Conservation (phyloP, 768 basidiomycete species). For the Imleria badia region DNA sequence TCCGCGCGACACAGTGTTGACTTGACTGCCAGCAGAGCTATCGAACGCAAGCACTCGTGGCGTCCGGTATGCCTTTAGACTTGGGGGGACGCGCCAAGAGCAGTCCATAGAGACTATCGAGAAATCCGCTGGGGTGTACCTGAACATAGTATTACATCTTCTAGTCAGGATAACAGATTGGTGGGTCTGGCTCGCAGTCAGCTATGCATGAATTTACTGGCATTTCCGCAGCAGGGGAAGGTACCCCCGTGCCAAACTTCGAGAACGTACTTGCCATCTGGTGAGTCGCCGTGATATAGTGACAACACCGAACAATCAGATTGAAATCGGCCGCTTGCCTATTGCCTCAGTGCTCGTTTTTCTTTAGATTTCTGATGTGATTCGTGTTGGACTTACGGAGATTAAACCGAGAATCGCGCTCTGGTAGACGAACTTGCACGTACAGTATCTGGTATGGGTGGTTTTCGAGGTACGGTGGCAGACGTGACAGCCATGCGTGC, state of each 20-base stretch:
- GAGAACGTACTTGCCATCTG: not conserved
- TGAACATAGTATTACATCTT: not conserved
- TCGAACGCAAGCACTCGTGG: not conserved
- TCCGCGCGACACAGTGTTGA: not conserved
- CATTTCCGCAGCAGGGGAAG: not conserved
- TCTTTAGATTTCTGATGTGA: not conserved
- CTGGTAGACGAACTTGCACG: not conserved
- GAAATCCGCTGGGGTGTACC: not conserved
- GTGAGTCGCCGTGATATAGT: not conserved
- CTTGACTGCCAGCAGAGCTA: too few relatives aligned
- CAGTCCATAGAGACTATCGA: not conserved
- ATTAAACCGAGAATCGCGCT: not conserved
- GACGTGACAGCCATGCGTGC: too few relatives aligned
- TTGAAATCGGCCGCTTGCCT: not conserved
- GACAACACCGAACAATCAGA: not conserved
- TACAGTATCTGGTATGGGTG: not conserved
- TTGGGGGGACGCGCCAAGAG: too few relatives aligned
- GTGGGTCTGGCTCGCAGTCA: not conserved
- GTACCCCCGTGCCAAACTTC: not conserved
- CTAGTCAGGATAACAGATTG: not conserved
- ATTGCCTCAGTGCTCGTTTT: not conserved
- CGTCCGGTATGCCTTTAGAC: not conserved
- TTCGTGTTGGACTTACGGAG: not conserved
- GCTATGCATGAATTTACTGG: not conserved
- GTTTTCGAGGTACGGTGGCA: not conserved